Percentiles rank a stretch among this genome's conserved stretches.
phyloP scores from a whole-genome alignment of 805 yeast species.

The Cyberlindnera xylosilytica region DNA sequence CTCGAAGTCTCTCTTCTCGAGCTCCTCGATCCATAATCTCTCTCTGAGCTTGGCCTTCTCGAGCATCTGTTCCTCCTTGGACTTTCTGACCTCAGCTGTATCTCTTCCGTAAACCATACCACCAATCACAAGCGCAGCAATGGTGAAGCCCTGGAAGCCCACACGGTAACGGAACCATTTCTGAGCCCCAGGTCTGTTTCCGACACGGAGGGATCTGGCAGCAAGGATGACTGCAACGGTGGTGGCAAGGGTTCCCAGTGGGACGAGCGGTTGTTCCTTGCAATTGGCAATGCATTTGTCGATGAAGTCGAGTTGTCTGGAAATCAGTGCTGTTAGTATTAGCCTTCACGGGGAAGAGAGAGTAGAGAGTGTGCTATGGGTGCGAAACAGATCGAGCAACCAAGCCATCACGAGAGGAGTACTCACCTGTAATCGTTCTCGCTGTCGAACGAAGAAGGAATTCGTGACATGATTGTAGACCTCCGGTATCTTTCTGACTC shows the following conservation, averaged over 20 bases:
- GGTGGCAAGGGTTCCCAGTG: conserved; percentile 76
- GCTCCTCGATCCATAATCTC: conserved; percentile 81
- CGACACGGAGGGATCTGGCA: conserved; percentile 67
- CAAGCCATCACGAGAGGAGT: background rate
- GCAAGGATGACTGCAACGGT: conserved; percentile 79
- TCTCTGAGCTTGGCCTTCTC: conserved; percentile 87
- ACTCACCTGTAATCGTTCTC: conserved; percentile 25
- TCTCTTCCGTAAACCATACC: conserved; percentile 64
- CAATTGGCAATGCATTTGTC: conserved; percentile 60
- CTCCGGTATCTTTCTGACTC: too few relatives aligned
- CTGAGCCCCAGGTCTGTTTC: conserved; percentile 75
- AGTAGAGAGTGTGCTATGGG: background rate
- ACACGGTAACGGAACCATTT: conserved; percentile 89
- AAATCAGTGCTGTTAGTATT: background rate
- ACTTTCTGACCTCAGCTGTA: conserved; percentile 39
- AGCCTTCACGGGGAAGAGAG: background rate
- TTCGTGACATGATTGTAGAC: conserved; percentile 32
- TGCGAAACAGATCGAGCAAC: background rate
- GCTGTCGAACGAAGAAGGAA: conserved; percentile 37
- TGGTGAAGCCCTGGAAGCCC: conserved; percentile 78
- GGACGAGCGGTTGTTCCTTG: conserved; percentile 87
- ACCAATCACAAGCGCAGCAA: conserved; percentile 79
- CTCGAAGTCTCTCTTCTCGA: conserved; percentile 81
- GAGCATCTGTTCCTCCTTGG: conserved; percentile 61
- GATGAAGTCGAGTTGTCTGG: conserved; percentile 43